Conservation (phyloP, 345 rosid species). For the Geranium brycei region DNA sequence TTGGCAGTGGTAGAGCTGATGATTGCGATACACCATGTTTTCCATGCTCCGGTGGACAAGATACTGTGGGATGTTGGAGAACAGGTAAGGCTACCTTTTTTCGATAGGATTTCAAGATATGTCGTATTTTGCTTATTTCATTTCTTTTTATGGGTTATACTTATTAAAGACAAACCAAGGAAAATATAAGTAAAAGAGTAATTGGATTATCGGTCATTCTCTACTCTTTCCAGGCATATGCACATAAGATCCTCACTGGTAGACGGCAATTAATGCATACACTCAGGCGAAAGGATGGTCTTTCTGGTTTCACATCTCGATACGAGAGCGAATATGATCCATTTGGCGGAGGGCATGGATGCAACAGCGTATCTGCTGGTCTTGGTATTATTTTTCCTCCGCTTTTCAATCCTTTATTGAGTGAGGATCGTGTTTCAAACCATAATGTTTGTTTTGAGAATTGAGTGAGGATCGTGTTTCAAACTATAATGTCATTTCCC, state of each 20-base stretch:
- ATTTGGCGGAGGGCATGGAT: slow-evolving; percentile 87
- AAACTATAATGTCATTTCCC: not conserved
- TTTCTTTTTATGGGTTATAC: slow-evolving; percentile 1
- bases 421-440: not conserved
- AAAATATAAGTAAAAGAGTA: not conserved
- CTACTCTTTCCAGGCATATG: slow-evolving; percentile 50
- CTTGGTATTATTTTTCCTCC: slow-evolving; percentile 41
- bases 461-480: too few relatives aligned
- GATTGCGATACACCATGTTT: slow-evolving; percentile 70
- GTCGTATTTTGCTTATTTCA: not conserved
- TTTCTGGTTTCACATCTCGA: slow-evolving; percentile 49
- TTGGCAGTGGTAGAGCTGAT: slow-evolving; percentile 72
- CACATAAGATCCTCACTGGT: slow-evolving; percentile 74
- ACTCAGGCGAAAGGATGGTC: slow-evolving; percentile 45
- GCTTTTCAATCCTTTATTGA: not conserved
- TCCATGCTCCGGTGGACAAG: slow-evolving; percentile 76
- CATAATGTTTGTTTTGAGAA: not conserved
- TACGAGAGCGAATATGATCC: slow-evolving; percentile 75
- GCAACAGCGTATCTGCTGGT: slow-evolving; percentile 87
- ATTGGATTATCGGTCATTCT: not conserved
- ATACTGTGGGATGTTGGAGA: slow-evolving; percentile 85
- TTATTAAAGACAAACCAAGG: slow-evolving; percentile 5
- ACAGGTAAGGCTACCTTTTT: slow-evolving; percentile 35
- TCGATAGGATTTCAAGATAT: not conserved
- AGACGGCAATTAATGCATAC: slow-evolving; percentile 60